A percentile compares a stretch with the other conserved stretches of the same genome.
phyloP scores from a whole-genome alignment of 371 early-diverging fungal species.

The Mortierella sp. region DNA sequence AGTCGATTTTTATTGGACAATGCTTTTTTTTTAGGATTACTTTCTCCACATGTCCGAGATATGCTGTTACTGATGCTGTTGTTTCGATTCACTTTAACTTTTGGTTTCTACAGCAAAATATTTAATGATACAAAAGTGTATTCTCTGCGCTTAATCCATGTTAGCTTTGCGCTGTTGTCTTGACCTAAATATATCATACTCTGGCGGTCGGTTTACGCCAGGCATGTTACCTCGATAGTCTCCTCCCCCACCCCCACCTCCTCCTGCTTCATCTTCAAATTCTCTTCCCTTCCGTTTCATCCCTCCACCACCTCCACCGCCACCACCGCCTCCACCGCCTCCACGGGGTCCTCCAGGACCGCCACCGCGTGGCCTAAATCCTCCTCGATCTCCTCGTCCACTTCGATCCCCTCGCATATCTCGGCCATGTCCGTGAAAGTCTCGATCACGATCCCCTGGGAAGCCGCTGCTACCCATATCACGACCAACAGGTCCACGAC shows the following conservation, averaged over 20 bases:
- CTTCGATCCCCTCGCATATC: constrained; percentile 20
- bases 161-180: constrained; percentile 67
- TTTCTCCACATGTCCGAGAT: too few relatives aligned
- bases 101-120: neutral
- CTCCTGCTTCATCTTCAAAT: constrained; percentile 64
- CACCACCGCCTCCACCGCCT: constrained; percentile 45
- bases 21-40: too few relatives aligned
- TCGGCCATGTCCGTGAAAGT: constrained; percentile 15
- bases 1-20: too few relatives aligned
- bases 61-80: too few relatives aligned
- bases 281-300: constrained; percentile 65
- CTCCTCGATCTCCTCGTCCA: constrained; percentile 53
- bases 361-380: constrained; percentile 57
- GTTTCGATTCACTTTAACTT: neutral
- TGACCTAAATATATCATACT: constrained; percentile 70
- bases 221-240: constrained; percentile 43
- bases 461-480: constrained; percentile 42
- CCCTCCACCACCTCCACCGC: constrained; percentile 58
- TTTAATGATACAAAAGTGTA: neutral
- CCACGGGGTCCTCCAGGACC: constrained; percentile 33
- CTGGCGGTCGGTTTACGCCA: constrained; percentile 70
- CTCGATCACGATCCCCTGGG: constrained; percentile 41
- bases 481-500: constrained; percentile 33
- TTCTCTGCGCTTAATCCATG: constrained; percentile 28
- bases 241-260: constrained; percentile 39